phyloP scores from a whole-genome alignment of 306 rosid species.

The Rubus parviflorus region DNA sequence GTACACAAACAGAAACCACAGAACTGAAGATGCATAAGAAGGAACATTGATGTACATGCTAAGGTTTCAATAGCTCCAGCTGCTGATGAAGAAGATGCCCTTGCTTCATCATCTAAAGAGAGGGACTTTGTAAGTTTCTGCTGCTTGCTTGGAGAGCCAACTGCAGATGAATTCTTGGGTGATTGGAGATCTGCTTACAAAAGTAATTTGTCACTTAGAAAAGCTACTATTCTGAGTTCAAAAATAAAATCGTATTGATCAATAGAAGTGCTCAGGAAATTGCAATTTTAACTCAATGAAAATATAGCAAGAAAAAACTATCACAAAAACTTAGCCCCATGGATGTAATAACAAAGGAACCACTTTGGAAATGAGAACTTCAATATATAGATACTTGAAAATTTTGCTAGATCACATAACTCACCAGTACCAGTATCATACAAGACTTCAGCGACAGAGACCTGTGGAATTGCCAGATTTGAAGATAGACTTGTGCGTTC shows the following conservation, averaged over 20 bases:
- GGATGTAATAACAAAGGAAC: conserved; percentile 9
- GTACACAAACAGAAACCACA: conserved; percentile 13
- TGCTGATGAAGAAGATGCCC: conserved; percentile 59
- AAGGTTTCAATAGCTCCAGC: conserved; percentile 55
- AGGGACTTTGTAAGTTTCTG: conserved; percentile 50
- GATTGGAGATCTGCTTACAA: conserved; percentile 59
- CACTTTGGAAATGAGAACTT: conserved; percentile 13
- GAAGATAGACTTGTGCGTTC: conserved; percentile 73
- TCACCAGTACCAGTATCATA: conserved; percentile 63
- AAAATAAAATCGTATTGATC: conserved; percentile 8
- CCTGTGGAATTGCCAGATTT: conserved; percentile 59
- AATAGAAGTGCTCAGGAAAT: not conserved
- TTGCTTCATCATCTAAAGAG: conserved; percentile 62
- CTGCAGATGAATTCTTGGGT: conserved; percentile 47
- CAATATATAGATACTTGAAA: conserved; percentile 15
- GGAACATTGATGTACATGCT: conserved; percentile 63
- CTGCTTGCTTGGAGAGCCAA: conserved; percentile 58
- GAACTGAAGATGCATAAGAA: conserved; percentile 17
- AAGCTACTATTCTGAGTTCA: conserved; percentile 26
- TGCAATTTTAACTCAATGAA: not conserved
- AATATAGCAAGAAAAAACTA: not conserved
- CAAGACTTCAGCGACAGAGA: conserved; percentile 78
- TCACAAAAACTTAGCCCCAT: not conserved
- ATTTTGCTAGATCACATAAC: conserved; percentile 29
- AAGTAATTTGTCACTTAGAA: conserved; percentile 31